phyloP scores from a whole-genome alignment of 2,329 filamentous ascomycete species.

The Knufia petricola region DNA sequence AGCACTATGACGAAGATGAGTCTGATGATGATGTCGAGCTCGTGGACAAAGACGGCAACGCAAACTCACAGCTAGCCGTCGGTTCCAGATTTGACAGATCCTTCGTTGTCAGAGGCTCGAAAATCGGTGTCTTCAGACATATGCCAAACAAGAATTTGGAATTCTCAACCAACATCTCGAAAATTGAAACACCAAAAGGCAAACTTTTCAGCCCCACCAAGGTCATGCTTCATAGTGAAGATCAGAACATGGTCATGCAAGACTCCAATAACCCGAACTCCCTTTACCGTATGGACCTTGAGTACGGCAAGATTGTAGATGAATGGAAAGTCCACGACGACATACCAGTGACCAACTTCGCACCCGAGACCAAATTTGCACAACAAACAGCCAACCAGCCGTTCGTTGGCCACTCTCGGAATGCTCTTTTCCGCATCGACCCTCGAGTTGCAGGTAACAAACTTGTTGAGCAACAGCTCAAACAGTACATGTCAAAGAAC shows the following conservation, averaged over 20 bases:
- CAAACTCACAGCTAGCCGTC: slow-evolving; percentile 89
- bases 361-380: slow-evolving; percentile 91
- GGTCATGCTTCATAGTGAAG: slow-evolving; percentile 89
- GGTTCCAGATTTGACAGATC: slow-evolving; percentile 96
- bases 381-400: slow-evolving; percentile 95
- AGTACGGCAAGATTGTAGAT: slow-evolving; percentile 95
- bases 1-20: slow-evolving; percentile 66
- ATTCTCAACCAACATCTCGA: slow-evolving; percentile 95
- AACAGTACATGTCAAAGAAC: slow-evolving; percentile 95
- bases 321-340: slow-evolving; percentile 98
- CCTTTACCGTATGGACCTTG: slow-evolving; percentile 92
- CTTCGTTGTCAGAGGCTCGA: slow-evolving; percentile 91
- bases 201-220: slow-evolving; percentile 89
- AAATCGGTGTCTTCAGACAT: slow-evolving; percentile 98
- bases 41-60: slow-evolving; percentile 63
- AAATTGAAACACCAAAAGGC: slow-evolving; percentile 79
- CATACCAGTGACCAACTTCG: slow-evolving; percentile 84
- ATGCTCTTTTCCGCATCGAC: slow-evolving; percentile 87
- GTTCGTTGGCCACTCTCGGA: slow-evolving; percentile 85
- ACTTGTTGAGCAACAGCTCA: slow-evolving; percentile 82
- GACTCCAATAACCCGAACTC: slow-evolving; percentile 75
- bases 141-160: slow-evolving; percentile 84
- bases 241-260: slow-evolving; percentile 81
- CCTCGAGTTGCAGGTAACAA: slow-evolving; percentile 84
- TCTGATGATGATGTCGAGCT: slow-evolving; percentile 68